phyloP scores from a whole-genome alignment of 805 yeast species.

The Candida dendrica region DNA sequence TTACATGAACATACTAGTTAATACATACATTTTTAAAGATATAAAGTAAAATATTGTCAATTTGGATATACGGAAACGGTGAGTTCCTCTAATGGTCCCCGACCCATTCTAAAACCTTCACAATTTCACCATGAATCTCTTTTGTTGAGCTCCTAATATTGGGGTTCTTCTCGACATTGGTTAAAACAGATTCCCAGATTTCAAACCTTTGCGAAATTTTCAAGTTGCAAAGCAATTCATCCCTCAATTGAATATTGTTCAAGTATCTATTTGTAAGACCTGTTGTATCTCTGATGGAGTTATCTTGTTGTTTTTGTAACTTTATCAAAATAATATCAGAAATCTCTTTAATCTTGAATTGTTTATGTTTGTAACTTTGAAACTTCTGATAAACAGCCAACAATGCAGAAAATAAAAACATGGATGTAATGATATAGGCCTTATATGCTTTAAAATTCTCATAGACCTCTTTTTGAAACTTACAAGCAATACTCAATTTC shows the following conservation, averaged over 20 bases:
- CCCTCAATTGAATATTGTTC: slow-evolving; percentile 69
- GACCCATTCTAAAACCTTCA: slow-evolving; percentile 86
- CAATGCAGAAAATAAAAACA: slow-evolving; percentile 8
- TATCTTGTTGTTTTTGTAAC: slow-evolving; percentile 39
- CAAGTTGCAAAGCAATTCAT: slow-evolving; percentile 39
- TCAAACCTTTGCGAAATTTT: slow-evolving; percentile 28
- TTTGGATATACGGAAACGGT: too few species aligned
- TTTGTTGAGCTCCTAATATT: slow-evolving; percentile 54
- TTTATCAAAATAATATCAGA: slow-evolving; percentile 41
- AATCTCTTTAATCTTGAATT: slow-evolving; percentile 36
- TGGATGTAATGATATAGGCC: slow-evolving; percentile 8
- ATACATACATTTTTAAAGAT: too few species aligned
- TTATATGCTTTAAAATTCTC: slow-evolving; percentile 25
- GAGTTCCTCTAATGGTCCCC: slow-evolving; percentile 26
- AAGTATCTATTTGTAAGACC: slow-evolving; percentile 39
- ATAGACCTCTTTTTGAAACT: slow-evolving; percentile 43
- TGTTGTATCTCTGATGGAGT: slow-evolving; percentile 24
- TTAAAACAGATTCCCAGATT: slow-evolving; percentile 53
- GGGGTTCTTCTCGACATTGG: slow-evolving; percentile 54
- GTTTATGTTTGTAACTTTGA: slow-evolving; percentile 29
- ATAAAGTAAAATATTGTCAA: too few species aligned
- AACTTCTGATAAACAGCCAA: slow-evolving; percentile 26
- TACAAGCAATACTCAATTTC: slow-evolving; percentile 52
- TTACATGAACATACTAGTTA: too few species aligned
- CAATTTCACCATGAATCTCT: slow-evolving; percentile 82